Base-by-base conservation (phyloP, 352 stramenopile genomes). In the Thalassiosira hispida region DNA sequence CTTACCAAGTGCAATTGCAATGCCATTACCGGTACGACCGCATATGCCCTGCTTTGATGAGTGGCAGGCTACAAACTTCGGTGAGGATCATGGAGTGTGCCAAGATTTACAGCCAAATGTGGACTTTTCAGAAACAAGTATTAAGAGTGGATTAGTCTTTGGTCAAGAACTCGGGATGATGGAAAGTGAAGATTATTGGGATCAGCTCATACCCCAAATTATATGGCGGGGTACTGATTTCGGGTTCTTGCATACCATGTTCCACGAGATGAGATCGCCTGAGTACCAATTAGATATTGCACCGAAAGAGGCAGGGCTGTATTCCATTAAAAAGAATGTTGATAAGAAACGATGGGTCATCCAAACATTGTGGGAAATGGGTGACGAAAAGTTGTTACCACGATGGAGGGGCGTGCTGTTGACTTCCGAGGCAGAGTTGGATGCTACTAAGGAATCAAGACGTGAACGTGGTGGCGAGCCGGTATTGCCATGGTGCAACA, bases 331-430 rank as follows among this genome's bases (percentile, higher is more conserved):
- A 8, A 8, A 38, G 3, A 8, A 38, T 3, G 31, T 38, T 38
- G 38, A 3, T 18, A 47, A 18, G 14, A 47, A 18, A 12, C 14
- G 38, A 16, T 47, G 38, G 7, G 38, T 12, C 1, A 18, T 47
- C 38, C 7, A 47, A 3, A 18, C 38, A n/a, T 18, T 47, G 31
- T 38, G 31, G 31, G 31, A 38, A 8, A 38, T 38, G 31, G 31
- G 31, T 3, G 31, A 38, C 4, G 38, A 18, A 3, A 47, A 47
- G 14, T 53, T 73, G n/a, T 29, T 64, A 20, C 56, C 61, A 22
- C 22, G 63, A 33, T 80, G 63, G 72, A 68, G 53, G 63, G 67
- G 56, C 14, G 72, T 80, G 18, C 25, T 66, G 0, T 25, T 68
- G 1, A 59, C 63, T 5, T 61, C 56, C 9, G 8, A 60, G 31